Conservation (phyloP, 768 basidiomycete species). For the Collybia sordida region DNA sequence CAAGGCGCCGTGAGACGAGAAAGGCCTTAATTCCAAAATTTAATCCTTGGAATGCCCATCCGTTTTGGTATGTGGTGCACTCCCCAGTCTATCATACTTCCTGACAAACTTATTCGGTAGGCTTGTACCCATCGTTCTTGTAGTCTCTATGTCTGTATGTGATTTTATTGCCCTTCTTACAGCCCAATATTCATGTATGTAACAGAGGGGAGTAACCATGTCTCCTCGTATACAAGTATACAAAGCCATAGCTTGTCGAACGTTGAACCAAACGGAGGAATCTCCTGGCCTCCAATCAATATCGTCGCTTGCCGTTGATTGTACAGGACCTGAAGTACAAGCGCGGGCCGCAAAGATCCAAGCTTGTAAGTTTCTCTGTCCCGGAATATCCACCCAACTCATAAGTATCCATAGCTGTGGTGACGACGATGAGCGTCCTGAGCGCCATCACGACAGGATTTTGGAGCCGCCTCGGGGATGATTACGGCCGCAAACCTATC, state of each 20-base stretch:
- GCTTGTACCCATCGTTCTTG: constrained; percentile 71
- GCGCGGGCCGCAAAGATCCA: constrained; percentile 73
- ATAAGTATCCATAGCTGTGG: constrained; percentile 45
- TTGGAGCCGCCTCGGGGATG: constrained; percentile 83
- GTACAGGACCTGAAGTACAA: constrained; percentile 53
- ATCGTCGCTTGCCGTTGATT: constrained; percentile 18
- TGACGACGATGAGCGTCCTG: constrained; percentile 73
- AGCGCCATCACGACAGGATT: constrained; percentile 83
- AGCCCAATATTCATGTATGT: constrained; percentile 7
- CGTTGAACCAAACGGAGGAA: constrained; percentile 30
- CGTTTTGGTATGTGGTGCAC: constrained; percentile 39
- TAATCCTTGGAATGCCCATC: constrained; percentile 34
- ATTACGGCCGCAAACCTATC: constrained; percentile 72
- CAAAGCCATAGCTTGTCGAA: constrained; percentile 72
- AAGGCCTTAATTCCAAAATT: constrained; percentile 14
- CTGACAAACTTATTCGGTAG: constrained; percentile 30
- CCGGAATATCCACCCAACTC: constrained; percentile 1
- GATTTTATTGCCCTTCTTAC: background rate
- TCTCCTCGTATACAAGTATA: constrained; percentile 80
- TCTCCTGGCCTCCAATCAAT: constrained; percentile 16
- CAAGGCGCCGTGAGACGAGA: constrained; percentile 6
- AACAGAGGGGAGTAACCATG: constrained; percentile 76
- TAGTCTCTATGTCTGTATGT: constrained; percentile 66
- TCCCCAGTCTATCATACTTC: constrained; percentile 1
- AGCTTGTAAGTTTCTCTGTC: constrained; percentile 39